Evolutionary conservation across 129 eudicot species (phyloP).

Genomic region (Erigeron canadensis): DNA sequence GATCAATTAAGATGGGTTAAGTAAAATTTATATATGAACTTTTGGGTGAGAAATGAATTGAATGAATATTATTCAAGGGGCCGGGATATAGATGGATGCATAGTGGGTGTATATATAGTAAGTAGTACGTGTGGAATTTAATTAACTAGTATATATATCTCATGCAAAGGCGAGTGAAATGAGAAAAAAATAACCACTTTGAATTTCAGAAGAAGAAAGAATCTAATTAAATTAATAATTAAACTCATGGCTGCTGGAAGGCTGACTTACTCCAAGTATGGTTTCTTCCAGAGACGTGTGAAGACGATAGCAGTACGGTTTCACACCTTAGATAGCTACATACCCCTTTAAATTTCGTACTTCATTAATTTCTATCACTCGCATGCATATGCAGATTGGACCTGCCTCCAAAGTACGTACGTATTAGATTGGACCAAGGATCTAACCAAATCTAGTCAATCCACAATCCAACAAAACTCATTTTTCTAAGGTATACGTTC

Average conservation of each 20-base stretch:
- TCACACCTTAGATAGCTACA: neutral
- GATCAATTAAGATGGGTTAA: too few relatives aligned
- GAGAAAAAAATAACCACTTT: neutral
- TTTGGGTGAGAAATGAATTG: neutral
- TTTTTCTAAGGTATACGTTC: too few relatives aligned
- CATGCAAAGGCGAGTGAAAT: constrained; percentile 1
- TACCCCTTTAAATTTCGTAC: neutral
- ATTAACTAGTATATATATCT: neutral
- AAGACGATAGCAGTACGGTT: neutral
- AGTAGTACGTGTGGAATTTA: neutral
- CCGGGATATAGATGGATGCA: neutral
- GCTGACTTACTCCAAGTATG: neutral
- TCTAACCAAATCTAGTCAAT: too few relatives aligned
- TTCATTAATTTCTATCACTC: neutral
- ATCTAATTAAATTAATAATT: too few relatives aligned
- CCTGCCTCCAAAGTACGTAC: too few relatives aligned
- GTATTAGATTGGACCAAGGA: too few relatives aligned
- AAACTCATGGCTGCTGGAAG: neutral
- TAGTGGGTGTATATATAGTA: neutral
- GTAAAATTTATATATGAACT: neutral
- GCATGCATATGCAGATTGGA: neutral
- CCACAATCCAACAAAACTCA: too few relatives aligned
- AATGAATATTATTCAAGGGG: neutral
- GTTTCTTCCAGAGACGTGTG: neutral
- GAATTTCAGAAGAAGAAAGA: neutral